These are phyloP conservation scores for Annona squamosa DNA, from an alignment of 164 flowering plant genomes.

Conservation along the genomic window DNA sequence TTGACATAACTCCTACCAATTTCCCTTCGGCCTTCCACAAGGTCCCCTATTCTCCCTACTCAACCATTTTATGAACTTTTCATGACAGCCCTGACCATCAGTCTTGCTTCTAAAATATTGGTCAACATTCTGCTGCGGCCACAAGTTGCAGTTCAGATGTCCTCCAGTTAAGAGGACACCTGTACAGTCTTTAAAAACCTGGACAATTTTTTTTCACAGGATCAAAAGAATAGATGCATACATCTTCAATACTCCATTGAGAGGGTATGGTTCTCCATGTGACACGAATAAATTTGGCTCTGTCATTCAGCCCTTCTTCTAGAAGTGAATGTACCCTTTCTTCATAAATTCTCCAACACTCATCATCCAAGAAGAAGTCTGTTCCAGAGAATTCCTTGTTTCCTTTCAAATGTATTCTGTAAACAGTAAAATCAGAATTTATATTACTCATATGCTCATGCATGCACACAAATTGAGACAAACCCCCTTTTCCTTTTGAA, in stretches of 20 bases:
- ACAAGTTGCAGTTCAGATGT: background rate
- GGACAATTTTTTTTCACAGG: background rate
- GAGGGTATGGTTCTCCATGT: conserved; percentile 51
- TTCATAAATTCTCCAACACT: conserved; percentile 89
- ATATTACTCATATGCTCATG: background rate
- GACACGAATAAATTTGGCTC: conserved; percentile 71
- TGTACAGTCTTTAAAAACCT: background rate
- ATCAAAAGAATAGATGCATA: conserved; percentile 21
- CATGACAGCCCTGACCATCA: background rate
- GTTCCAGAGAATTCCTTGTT: conserved; percentile 36
- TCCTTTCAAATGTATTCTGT: conserved; percentile 67
- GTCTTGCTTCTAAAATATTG: no score
- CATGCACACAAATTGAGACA: background rate
- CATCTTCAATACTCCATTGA: conserved; percentile 50
- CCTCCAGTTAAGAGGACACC: background rate
- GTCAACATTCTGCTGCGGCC: no score
- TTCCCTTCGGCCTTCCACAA: background rate
- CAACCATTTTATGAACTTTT: background rate
- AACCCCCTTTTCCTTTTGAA: background rate
- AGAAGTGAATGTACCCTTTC: conserved; percentile 56
- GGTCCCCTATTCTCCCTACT: background rate
- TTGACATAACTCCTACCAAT: no score
- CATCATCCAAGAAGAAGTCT: conserved; percentile 80
- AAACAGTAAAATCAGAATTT: conserved; percentile 6
- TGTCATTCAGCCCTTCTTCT: conserved; percentile 55